A percentile compares a stretch with the other conserved stretches of the same genome.
These are phyloP conservation scores for Mortierella sp. DNA, from an alignment of 371 early-diverging fungal genomes.

Conservation along the genomic window DNA sequence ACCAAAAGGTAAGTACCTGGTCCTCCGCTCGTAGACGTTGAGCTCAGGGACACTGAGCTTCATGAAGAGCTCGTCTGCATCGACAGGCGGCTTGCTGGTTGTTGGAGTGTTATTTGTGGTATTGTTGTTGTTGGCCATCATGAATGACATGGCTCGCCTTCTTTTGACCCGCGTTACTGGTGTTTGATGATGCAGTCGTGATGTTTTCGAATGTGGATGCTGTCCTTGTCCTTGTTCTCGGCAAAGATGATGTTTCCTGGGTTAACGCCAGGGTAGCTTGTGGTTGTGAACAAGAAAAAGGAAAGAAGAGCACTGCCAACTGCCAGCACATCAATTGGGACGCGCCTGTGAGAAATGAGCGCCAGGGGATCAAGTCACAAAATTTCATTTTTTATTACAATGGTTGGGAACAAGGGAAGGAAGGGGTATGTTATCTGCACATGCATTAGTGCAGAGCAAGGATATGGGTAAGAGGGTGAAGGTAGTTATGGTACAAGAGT, in stretches of 20 bases:
- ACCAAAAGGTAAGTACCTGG: conserved; percentile 48
- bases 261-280: neutral
- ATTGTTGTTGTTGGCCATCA: conserved; percentile 12
- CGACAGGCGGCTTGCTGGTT: conserved; percentile 15
- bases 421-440: neutral
- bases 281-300: neutral
- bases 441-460: neutral
- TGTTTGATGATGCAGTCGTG: neutral
- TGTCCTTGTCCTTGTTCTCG: neutral
- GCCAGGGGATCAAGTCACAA: neutral
- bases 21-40: conserved; percentile 59
- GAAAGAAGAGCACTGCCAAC: neutral
- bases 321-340: neutral
- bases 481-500: neutral
- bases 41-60: conserved; percentile 65
- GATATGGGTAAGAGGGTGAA: neutral
- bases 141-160: conserved; percentile 16
- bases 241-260: neutral
- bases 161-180: neutral
- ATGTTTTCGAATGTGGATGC: neutral
- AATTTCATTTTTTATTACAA: neutral
- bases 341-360: neutral
- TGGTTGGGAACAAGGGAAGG: too few species aligned
- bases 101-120: neutral
- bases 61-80: conserved; percentile 65